Evolutionary conservation across 345 rosid species (phyloP).

Genomic region (Rhodomyrtus tomentosa): DNA sequence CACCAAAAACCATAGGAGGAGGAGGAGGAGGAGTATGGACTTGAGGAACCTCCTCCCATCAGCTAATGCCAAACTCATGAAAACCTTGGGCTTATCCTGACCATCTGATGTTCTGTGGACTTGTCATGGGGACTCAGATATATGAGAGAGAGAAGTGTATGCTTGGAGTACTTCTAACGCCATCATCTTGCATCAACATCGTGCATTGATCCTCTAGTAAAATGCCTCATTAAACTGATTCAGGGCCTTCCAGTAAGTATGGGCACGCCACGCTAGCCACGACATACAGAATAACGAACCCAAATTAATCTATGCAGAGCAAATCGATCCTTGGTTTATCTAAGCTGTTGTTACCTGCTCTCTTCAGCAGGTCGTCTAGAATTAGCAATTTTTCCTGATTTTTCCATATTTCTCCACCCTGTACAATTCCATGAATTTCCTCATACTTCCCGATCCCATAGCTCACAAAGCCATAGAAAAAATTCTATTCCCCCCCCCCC

Average conservation of each 20-base stretch:
- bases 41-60: not conserved
- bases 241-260: not conserved
- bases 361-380: not conserved
- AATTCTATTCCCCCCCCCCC: too few relatives aligned
- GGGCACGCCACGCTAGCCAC: not conserved
- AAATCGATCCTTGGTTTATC: not conserved
- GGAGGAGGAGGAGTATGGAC: not conserved
- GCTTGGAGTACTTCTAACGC: not conserved
- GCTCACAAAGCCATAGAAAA: not conserved
- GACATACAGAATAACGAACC: not conserved
- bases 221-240: not conserved
- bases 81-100: not conserved
- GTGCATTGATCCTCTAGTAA: not conserved
- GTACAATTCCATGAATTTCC: not conserved
- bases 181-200: not conserved
- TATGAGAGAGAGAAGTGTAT: not conserved
- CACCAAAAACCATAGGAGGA: not conserved
- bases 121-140: not conserved
- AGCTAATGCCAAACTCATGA: not conserved
- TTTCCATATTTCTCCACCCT: not conserved
- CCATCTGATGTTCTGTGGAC: not conserved
- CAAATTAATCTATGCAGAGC: not conserved
- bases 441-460: not conserved
- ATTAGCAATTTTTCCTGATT: not conserved
- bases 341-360: not conserved